Evolutionary conservation across 1,139 yeast species (phyloP), one percentile per base, ranked within the genome.

Genomic region (Diutina pseudorugosa): DNA sequence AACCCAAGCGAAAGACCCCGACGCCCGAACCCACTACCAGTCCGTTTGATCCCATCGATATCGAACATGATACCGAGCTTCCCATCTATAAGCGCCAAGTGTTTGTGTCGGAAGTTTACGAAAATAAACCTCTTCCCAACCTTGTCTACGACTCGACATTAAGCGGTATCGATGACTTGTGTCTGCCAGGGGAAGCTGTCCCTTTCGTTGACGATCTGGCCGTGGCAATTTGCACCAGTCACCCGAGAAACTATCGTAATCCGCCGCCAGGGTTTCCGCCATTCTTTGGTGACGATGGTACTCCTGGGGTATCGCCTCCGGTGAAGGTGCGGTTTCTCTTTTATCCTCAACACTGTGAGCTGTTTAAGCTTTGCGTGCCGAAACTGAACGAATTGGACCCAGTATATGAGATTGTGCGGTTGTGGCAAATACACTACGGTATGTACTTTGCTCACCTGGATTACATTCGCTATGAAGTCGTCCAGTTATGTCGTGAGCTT

Each of bases 351-450:
- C 76, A 73, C 55, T 61, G 60, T 45, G 79, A 74, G 57, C 68
- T 67, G 61, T 74, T 67, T 55, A 55, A 73, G 14, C 62, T 74
- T 50, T 77, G 75, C 1, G 69, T 63, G 11, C 80, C 82, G 2
- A 77, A 76, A 56, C 69, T 72, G 51, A 77, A 78, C 53, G 86
- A 81, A 57, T 71, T 84, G 55, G 83, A 86, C 60, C 93, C 96
- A 3, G 70, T 85, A 57, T 76, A 73, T 51, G 96, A 90, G 61
- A 76, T 89, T 51, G 86, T 85, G 21, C 78, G 69, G 56, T 57
- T 73, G 8, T 69, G 73, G 54, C 74, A 72, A 64, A 69, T 73
- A 25, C 77, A 74, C 56, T 71, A 62, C 53, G 65, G 73, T 2
- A 61, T 74, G 18, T 74, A 70, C 57, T 73, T 74, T 55, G 69